Percentiles rank a stretch among this genome's conserved stretches.
phyloP scores from a whole-genome alignment of 139 green algal species.

The Chlorella sp. region DNA sequence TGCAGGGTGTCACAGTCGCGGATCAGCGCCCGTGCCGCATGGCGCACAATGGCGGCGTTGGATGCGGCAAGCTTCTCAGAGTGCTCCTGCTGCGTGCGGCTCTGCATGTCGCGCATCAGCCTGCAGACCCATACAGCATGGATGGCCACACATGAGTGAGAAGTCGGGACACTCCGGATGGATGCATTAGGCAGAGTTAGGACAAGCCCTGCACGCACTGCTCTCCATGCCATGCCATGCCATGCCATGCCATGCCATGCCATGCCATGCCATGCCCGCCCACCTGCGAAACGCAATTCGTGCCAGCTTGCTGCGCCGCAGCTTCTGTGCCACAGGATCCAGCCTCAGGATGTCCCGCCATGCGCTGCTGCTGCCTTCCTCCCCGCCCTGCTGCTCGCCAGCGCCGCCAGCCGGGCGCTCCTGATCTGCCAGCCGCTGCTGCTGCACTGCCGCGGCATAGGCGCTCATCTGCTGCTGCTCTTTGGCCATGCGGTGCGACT shows the following conservation, averaged over 20 bases:
- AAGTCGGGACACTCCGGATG: no score
- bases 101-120: conserved; percentile 36
- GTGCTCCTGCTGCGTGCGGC: conserved; percentile 28
- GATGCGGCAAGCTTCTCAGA: conserved; percentile 47
- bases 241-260: no score
- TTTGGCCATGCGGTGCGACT: background rate
- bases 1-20: conserved; percentile 38
- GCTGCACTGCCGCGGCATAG: conserved; percentile 23
- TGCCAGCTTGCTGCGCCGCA: conserved; percentile 32
- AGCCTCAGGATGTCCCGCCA: conserved; percentile 13
- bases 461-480: conserved; percentile 19
- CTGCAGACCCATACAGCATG: background rate
- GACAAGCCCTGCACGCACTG: no score
- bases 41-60: conserved; percentile 64
- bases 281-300: conserved; percentile 59
- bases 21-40: conserved; percentile 63
- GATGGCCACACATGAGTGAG: no score
- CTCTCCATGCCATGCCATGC: background rate
- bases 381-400: background rate
- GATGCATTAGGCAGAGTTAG: no score
- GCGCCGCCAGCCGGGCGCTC: background rate
- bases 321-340: conserved; percentile 20
- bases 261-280: background rate
- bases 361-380: background rate
- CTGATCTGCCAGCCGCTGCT: conserved; percentile 25